Base-by-base conservation (phyloP, 768 basidiomycete genomes). In the Tulasnella sp. region DNA sequence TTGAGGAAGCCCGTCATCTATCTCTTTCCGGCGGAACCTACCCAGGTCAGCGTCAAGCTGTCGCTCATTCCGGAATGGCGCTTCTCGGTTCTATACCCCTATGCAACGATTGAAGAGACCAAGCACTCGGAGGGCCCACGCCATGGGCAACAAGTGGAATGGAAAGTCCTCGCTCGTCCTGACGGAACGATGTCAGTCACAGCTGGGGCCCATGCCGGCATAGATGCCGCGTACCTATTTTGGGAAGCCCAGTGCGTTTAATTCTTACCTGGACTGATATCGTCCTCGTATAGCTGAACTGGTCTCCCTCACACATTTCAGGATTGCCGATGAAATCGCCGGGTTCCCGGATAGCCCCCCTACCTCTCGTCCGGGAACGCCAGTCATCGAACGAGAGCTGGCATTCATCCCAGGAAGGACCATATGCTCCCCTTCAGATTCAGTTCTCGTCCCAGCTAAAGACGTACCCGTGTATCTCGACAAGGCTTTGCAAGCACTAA, bases 401-500 rank as follows among this genome's bases (percentile, higher is more conserved):
- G 22, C 37, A 17, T 78, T 78, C 52, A 42, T 77, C 71, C 80
- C 80, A 7, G 64, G 71, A 25, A 11, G 1, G 0, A 52, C 78
- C 1, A 36, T 42, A 4, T 67, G 78, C 69, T 36, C 34, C 29
- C 64, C 74, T 19, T 38, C 71, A 75, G 52, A 84, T 78, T 81
- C 83, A 3, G 81, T 83, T 9, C 78, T 85, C 5, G 75, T 86
- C 72, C 74, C 80, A 11, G 77, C 82, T 15, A 19, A 72, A 34
- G 67, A 82, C 17, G 77, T 85, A 8, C 81, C 85, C 3, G 76
- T 76, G 0, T 86, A 86, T 78, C 82, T 86, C 49, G 83, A 86
- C 76, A 79, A 77, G 17, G 80, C 80, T 6, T 79, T 84, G 17
- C 39, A 25, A 9, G 78, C 79, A 9, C 82, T 87, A 0, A 81